Conservation (phyloP, 345 rosid species). For the Anastatica hierochuntica region DNA sequence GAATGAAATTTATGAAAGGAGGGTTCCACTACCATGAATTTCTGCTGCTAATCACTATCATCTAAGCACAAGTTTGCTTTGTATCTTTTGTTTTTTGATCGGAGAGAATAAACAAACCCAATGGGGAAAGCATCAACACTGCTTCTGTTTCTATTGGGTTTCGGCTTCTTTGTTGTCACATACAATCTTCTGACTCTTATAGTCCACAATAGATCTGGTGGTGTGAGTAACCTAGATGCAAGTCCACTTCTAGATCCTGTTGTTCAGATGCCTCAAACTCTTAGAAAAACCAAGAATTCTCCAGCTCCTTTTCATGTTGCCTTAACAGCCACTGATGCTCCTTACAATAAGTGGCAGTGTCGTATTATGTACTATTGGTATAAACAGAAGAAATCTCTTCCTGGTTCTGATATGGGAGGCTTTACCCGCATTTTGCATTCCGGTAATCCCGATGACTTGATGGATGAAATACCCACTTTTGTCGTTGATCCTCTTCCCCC, state of each 20-base stretch:
- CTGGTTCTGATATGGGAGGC: conserved; percentile 90
- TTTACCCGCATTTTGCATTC: conserved; percentile 92
- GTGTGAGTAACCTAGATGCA: conserved; percentile 26
- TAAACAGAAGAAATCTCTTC: conserved; percentile 60
- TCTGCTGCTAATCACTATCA: background rate
- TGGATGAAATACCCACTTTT: conserved; percentile 86
- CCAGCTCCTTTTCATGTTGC: conserved; percentile 65
- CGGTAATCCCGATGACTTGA: conserved; percentile 69
- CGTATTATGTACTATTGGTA: conserved; percentile 97
- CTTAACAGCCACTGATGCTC: conserved; percentile 79
- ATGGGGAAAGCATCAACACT: conserved; percentile 53
- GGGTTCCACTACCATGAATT: conserved; percentile 4
- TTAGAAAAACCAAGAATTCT: conserved; percentile 31
- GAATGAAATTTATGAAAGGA: background rate
- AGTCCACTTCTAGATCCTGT: conserved; percentile 51
- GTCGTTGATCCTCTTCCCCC: conserved; percentile 91
- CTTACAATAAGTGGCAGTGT: conserved; percentile 92
- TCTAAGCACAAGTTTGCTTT: too few species aligned
- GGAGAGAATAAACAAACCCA: too few species aligned
- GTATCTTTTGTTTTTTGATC: too few species aligned
- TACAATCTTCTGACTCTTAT: conserved; percentile 62
- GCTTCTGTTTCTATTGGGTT: too few species aligned
- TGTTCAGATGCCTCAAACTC: conserved; percentile 59
- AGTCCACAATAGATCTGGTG: conserved; percentile 33
- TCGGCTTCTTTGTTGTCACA: conserved; percentile 64